A percentile compares a stretch with the other conserved stretches of the same genome.
phyloP scores from a whole-genome alignment of 2,329 filamentous ascomycete genomes.

The Fusarium sp. region DNA sequence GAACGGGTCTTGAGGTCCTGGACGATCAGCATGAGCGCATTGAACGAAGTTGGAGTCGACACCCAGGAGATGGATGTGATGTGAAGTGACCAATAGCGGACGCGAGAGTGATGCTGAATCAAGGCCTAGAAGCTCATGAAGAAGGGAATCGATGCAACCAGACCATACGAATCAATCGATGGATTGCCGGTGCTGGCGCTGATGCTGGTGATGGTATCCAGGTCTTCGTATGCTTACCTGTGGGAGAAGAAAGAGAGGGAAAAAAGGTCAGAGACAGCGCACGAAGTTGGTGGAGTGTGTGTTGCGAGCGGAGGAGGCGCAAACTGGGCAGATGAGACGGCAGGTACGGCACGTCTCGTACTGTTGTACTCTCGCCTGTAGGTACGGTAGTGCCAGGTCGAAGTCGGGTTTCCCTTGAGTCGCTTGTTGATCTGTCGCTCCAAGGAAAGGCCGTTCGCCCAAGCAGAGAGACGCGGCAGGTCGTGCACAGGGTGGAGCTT shows the following conservation, averaged over 20 bases:
- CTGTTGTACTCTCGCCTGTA: conserved; percentile 1
- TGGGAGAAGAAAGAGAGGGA: conserved; percentile 8
- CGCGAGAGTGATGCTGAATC: background rate
- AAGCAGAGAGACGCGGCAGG: conserved; percentile 5
- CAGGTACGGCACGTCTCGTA: conserved; percentile 11
- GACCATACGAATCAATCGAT: conserved; percentile 11
- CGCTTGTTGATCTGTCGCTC: conserved; percentile 3
- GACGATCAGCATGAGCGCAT: conserved; percentile 63
- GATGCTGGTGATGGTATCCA: background rate
- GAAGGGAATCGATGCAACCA: conserved; percentile 7
- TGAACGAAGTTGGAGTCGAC: conserved; percentile 24
- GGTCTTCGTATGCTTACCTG: conserved; percentile 36
- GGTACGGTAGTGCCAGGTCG: background rate
- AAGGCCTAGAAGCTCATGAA: conserved; percentile 1
- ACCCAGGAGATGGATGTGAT: conserved; percentile 22
- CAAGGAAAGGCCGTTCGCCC: background rate
- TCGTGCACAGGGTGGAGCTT: background rate
- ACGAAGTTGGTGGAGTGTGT: conserved; percentile 22
- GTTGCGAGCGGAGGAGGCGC: conserved; percentile 15
- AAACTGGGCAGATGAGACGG: conserved; percentile 17
- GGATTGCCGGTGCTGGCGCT: conserved; percentile 6
- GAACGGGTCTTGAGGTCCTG: conserved; percentile 60
- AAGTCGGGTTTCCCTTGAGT: conserved; percentile 7
- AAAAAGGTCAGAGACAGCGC: background rate
- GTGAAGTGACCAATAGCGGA: background rate